These are phyloP conservation scores for Hymenoscyphus occultus DNA, from an alignment of 2,329 filamentous ascomycete genomes.

Conservation along the genomic window DNA sequence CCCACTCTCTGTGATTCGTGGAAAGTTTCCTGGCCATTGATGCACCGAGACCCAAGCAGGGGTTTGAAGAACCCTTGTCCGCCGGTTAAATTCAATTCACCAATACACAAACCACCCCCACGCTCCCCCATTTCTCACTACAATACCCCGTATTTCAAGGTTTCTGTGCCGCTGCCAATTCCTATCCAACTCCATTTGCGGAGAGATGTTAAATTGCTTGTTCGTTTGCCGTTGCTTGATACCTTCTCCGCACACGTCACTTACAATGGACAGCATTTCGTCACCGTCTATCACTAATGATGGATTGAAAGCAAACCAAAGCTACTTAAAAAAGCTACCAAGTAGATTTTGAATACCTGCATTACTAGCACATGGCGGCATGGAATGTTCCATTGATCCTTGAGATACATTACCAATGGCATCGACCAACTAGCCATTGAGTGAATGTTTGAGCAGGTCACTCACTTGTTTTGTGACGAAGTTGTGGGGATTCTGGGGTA, in stretches of 20 bases:
- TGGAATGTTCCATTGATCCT: not conserved
- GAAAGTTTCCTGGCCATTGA: slow-evolving; percentile 2
- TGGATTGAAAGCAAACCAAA: not conserved
- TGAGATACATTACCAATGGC: not conserved
- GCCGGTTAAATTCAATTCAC: not conserved
- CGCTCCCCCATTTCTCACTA: not conserved
- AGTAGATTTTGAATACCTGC: not conserved
- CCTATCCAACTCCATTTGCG: not conserved
- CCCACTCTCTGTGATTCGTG: slow-evolving; percentile 15
- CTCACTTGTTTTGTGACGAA: not conserved
- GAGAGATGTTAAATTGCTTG: not conserved
- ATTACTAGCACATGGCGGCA: not conserved
- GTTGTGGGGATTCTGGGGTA: slow-evolving; percentile 10
- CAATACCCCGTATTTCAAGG: not conserved
- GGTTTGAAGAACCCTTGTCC: not conserved
- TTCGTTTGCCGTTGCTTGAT: not conserved
- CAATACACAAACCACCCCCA: not conserved
- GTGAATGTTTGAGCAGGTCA: not conserved
- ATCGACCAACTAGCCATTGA: not conserved
- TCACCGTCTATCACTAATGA: not conserved
- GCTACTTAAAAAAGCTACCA: too few relatives aligned
- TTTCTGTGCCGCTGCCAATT: not conserved
- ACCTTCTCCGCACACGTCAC: not conserved
- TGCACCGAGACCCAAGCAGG: not conserved
- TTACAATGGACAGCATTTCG: not conserved